A percentile compares a stretch with the other conserved stretches of the same genome.
Conservation (phyloP, 306 rosid genomes). For the Carpinus viminea region DNA sequence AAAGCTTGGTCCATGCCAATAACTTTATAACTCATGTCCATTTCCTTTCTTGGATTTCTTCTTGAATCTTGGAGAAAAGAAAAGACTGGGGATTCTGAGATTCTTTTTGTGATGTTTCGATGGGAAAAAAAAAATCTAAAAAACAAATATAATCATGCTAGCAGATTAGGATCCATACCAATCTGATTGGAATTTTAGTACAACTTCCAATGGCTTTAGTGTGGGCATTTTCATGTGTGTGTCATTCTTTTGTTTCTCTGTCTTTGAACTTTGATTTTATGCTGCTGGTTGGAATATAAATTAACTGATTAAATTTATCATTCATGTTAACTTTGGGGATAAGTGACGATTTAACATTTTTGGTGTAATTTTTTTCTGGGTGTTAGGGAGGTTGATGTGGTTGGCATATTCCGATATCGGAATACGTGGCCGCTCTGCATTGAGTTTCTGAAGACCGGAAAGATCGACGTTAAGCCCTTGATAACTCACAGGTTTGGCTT, state of each 20-base stretch:
- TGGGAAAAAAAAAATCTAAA: background rate
- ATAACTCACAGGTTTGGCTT: conserved; percentile 49
- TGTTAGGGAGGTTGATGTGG: conserved; percentile 38
- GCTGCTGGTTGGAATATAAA: too few species aligned
- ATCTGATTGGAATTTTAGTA: background rate
- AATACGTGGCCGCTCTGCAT: conserved; percentile 54
- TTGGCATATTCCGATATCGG: conserved; percentile 46
- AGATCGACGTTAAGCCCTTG: conserved; percentile 44
- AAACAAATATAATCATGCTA: background rate
- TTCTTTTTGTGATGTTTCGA: background rate
- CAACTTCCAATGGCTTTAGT: too few species aligned
- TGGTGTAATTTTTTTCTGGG: background rate
- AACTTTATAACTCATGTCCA: background rate
- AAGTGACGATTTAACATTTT: background rate
- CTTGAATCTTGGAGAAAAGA: too few species aligned
- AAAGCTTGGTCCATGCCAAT: background rate
- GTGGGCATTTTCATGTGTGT: too few species aligned
- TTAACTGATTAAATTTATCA: too few species aligned
- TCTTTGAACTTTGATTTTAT: too few species aligned
- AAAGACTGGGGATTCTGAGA: too few species aligned
- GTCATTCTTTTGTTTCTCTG: too few species aligned
- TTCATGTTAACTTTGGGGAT: too few species aligned
- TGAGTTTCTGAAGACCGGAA: conserved; percentile 40
- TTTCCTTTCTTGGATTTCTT: background rate
- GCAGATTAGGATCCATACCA: background rate